Conservation (phyloP, 352 stramenopile genomes). For the Pythium monospermum region DNA sequence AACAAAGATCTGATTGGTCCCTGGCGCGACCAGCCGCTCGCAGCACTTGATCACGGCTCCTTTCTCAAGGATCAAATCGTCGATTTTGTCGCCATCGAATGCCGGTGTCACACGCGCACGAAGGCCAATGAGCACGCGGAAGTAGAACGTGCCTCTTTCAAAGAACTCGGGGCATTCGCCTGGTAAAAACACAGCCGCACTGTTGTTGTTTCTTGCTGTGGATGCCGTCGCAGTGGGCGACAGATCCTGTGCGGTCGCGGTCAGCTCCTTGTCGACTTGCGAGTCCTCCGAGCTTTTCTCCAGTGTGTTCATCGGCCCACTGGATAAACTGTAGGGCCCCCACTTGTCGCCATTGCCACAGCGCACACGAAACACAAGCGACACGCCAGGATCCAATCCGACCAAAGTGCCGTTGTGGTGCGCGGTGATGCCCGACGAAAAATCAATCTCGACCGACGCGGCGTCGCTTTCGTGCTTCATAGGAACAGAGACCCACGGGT, state of each 20-base stretch:
- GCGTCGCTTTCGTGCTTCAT: constrained; percentile 28
- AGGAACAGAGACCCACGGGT: constrained; percentile 29
- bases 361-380: constrained; percentile 32
- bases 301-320: constrained; percentile 26
- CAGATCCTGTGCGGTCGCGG: background rate
- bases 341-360: constrained; percentile 32
- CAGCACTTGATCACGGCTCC: constrained; percentile 34
- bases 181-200: constrained; percentile 25
- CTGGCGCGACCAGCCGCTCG: constrained; percentile 28
- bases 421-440: constrained; percentile 16
- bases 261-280: constrained; percentile 1
- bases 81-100: constrained; percentile 28
- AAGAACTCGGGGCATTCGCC: constrained; percentile 38
- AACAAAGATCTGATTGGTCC: constrained; percentile 39
- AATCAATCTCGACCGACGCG: constrained; percentile 12
- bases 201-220: constrained; percentile 5
- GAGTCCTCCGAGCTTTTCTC: constrained; percentile 21
- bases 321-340: constrained; percentile 36
- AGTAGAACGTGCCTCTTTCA: constrained; percentile 35
- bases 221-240: constrained; percentile 4
- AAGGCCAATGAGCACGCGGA: constrained; percentile 26
- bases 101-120: constrained; percentile 24
- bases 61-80: constrained; percentile 30
- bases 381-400: constrained; percentile 29
- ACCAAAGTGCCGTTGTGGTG: constrained; percentile 32